Percentiles rank a stretch among this genome's conserved stretches.
Evolutionary conservation across 169 alveolate genomes (phyloP).

Genomic region (Theileria orientalis): DNA sequence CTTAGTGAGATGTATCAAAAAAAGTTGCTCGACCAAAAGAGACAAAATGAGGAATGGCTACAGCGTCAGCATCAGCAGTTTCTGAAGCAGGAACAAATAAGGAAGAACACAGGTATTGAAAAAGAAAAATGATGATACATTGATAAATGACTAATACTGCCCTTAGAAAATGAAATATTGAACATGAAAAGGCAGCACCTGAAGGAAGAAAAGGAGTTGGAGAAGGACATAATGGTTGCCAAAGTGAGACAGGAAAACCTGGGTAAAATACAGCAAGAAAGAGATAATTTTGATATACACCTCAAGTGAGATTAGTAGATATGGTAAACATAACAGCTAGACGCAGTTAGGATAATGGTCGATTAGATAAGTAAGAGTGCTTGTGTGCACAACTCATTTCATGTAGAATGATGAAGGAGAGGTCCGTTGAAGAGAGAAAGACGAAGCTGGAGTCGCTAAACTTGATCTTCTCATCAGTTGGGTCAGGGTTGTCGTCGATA

Average conservation of each 20-base stretch:
- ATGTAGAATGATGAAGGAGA: conserved; percentile 75
- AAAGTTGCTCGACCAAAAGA: conserved; percentile 88
- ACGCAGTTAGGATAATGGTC: too few relatives aligned
- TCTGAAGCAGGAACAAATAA: conserved; percentile 84
- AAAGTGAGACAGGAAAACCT: conserved; percentile 81
- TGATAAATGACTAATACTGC: conserved; percentile 45
- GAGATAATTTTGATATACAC: conserved; percentile 79
- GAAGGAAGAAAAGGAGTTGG: conserved; percentile 77
- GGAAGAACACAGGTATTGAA: conserved; percentile 80
- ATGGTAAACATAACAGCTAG: background rate
- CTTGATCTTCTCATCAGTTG: conserved; percentile 79
- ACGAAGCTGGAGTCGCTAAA: conserved; percentile 87
- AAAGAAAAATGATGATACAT: conserved; percentile 55
- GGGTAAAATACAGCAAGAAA: conserved; percentile 77
- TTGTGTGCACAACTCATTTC: too few relatives aligned
- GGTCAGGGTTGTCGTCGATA: conserved; percentile 72
- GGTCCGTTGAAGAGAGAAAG: conserved; percentile 86
- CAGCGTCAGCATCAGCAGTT: conserved; percentile 89
- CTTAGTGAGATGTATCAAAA: conserved; percentile 85
- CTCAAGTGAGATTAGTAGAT: conserved; percentile 45
- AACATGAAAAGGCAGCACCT: conserved; percentile 75
- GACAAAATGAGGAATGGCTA: conserved; percentile 91
- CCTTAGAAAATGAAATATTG: conserved; percentile 77
- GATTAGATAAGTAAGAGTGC: too few relatives aligned
- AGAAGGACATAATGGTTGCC: conserved; percentile 84